phyloP scores from a whole-genome alignment of 179 eudicot genomes.

The Spinacia oleracea region DNA sequence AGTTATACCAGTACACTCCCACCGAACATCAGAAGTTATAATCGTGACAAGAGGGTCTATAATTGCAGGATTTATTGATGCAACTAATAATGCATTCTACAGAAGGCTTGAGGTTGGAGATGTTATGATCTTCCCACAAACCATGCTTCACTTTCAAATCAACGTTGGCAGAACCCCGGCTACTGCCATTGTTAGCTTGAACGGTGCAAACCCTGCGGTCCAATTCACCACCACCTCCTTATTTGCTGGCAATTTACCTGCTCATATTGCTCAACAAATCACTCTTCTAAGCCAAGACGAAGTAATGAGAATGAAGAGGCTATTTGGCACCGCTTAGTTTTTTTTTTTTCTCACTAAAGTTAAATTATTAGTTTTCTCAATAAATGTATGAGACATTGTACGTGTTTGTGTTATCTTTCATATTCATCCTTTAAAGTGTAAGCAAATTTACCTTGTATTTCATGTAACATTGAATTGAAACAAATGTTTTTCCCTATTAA shows the following conservation, averaged over 20 bases:
- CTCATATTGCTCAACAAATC: not conserved
- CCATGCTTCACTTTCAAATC: not conserved
- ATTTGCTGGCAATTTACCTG: not conserved
- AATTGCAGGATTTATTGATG: not conserved
- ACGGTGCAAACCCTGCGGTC: slow-evolving; percentile 1
- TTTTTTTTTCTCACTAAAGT: no score
- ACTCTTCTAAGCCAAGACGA: not conserved
- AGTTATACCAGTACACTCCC: no score
- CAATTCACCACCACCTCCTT: not conserved
- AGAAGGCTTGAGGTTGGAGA: not conserved
- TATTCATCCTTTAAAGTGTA: no score
- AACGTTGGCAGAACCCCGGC: not conserved
- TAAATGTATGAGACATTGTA: no score
- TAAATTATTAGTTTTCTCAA: no score
- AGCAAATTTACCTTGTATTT: no score
- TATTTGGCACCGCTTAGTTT: not conserved
- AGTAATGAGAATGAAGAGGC: not conserved
- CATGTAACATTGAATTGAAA: no score
- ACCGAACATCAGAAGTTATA: not conserved
- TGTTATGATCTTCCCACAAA: not conserved
- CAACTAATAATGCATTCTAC: not conserved
- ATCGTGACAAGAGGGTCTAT: not conserved
- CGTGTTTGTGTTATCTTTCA: no score
- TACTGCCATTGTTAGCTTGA: slow-evolving; percentile 8
- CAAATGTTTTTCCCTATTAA: no score